Conservation (phyloP, 2,329 filamentous ascomycete genomes). For the Penicillium paneum region DNA sequence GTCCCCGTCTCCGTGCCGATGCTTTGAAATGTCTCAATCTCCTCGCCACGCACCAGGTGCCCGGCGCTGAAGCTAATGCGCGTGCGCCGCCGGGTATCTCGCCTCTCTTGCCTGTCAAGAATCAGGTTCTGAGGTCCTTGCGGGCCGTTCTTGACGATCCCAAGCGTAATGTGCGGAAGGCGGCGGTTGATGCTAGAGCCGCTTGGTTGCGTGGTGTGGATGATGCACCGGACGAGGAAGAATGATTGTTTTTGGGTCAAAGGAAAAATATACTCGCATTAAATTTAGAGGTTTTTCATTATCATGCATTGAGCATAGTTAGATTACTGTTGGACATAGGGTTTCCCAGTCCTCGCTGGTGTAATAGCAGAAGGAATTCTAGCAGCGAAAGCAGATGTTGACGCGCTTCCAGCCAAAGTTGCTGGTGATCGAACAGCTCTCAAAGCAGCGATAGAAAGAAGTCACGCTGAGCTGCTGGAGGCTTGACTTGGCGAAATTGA, state of each 20-base stretch:
- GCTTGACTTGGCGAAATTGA: too few relatives aligned
- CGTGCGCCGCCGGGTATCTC: conserved; percentile 32
- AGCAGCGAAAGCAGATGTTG: not conserved
- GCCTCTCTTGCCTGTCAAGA: conserved; percentile 56
- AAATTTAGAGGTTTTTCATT: not conserved
- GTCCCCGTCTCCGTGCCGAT: conserved; percentile 33
- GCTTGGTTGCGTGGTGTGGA: conserved; percentile 58
- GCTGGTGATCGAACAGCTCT: too few relatives aligned
- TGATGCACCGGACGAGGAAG: conserved; percentile 58
- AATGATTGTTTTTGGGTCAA: conserved; percentile 28
- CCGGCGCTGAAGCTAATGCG: conserved; percentile 21
- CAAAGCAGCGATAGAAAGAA: too few relatives aligned
- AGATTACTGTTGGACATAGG: too few relatives aligned
- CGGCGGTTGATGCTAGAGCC: conserved; percentile 60
- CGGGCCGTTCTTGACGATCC: conserved; percentile 58
- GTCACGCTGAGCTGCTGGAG: too few relatives aligned
- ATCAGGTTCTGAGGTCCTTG: conserved; percentile 56
- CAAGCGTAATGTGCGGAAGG: conserved; percentile 60
- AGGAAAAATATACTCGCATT: not conserved
- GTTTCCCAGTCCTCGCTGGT: too few relatives aligned
- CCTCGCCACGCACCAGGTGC: conserved; percentile 31
- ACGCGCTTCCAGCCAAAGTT: too few relatives aligned
- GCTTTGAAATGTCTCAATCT: conserved; percentile 40
- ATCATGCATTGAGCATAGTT: not conserved
- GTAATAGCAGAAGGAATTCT: not conserved